phyloP scores from a whole-genome alignment of 148 eudicot species.

The Rhododendron ferrugineum region DNA sequence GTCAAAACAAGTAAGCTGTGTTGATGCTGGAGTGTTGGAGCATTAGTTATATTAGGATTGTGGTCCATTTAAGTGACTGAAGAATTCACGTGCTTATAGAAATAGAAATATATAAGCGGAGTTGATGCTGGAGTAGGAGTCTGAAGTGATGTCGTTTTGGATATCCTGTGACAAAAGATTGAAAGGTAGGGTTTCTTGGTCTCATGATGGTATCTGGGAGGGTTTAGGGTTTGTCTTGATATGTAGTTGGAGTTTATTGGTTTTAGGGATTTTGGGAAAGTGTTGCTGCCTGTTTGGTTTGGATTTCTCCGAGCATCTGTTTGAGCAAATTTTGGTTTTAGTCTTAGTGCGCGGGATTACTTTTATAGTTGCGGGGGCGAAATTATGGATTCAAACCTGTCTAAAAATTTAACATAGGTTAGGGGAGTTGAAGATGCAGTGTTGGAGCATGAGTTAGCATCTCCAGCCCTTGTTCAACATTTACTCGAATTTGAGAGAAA shows the following conservation, averaged over 20 bases:
- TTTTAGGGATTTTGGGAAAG: not conserved
- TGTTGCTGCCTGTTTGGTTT: not conserved
- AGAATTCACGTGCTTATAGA: not conserved
- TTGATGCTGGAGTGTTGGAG: not conserved
- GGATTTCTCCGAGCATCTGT: not conserved
- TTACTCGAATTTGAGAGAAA: not conserved
- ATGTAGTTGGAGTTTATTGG: not conserved
- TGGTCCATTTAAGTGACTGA: not conserved
- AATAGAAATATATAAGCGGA: not conserved
- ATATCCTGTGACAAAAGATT: not conserved
- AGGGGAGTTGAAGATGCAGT: not conserved
- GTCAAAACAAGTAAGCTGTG: not conserved
- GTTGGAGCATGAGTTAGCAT: not conserved
- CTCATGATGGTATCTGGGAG: not conserved
- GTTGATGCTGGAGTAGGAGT: not conserved
- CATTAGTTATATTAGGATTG: not conserved
- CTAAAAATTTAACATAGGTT: constrained; percentile 9
- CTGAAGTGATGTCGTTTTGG: not conserved
- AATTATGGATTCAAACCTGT: not conserved
- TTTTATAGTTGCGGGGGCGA: not conserved
- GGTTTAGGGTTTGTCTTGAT: not conserved
- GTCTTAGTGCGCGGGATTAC: not conserved
- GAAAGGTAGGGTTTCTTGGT: not conserved
- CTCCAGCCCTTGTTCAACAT: not conserved
- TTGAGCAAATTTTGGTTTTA: not conserved